Evolutionary conservation across 495 filamentous ascomycete genomes (phyloP).

Genomic region (Trichoderma gamsii): DNA sequence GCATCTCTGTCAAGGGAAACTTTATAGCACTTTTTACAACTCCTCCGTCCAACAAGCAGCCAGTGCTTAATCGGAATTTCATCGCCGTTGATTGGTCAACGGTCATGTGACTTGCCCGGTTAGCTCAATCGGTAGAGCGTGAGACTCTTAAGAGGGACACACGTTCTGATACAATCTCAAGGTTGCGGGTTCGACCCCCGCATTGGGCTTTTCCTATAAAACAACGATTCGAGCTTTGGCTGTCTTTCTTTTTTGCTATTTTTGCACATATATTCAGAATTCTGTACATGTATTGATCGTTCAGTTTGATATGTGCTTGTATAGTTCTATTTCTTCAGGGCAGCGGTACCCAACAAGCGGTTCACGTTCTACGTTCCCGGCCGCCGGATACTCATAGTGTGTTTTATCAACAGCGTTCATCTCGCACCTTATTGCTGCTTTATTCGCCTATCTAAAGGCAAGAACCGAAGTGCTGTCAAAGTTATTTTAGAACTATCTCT

Average conservation of each 20-base stretch:
- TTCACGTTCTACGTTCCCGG: too few species aligned
- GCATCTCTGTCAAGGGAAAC: too few species aligned
- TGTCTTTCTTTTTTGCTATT: not conserved
- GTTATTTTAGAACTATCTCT: too few species aligned
- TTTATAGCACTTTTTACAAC: not conserved
- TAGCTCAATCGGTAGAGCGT: slow-evolving; percentile 84
- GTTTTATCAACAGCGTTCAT: too few species aligned
- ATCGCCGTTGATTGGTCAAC: not conserved
- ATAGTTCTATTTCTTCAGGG: too few species aligned
- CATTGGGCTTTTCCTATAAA: slow-evolving; percentile 18
- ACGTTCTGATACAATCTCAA: slow-evolving; percentile 19
- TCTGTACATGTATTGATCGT: not conserved
- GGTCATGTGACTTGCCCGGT: slow-evolving; percentile 32
- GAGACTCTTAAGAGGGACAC: slow-evolving; percentile 62
- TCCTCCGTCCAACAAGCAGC: not conserved
- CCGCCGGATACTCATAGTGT: too few species aligned
- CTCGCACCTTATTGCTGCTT: too few species aligned
- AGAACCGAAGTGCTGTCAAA: too few species aligned
- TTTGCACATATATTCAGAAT: not conserved
- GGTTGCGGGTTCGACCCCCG: slow-evolving; percentile 35
- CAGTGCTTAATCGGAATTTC: not conserved
- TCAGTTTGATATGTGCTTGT: not conserved
- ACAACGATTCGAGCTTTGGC: not conserved
- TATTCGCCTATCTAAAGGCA: too few species aligned
- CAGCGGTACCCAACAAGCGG: too few species aligned